Percentiles rank a stretch among this genome's conserved stretches.
Conservation (phyloP, 2,329 filamentous ascomycete genomes). For the Polytolypa hystricis region DNA sequence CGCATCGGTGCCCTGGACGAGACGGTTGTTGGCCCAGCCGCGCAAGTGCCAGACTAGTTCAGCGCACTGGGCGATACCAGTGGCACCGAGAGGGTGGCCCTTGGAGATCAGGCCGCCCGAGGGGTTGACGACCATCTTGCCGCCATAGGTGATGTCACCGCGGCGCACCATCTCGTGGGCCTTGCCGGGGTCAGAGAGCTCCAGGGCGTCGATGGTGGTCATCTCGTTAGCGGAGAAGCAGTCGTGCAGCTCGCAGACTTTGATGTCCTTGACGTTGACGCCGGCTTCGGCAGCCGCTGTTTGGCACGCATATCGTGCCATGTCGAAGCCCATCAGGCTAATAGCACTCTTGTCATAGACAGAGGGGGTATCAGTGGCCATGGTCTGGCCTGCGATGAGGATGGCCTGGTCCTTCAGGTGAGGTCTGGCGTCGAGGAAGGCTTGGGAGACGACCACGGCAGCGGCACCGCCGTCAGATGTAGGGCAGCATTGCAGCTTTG, state of each 20-base stretch:
- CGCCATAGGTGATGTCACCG: slow-evolving; percentile 86
- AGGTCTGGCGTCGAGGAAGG: slow-evolving; percentile 74
- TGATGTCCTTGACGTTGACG: slow-evolving; percentile 54
- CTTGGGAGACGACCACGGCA: slow-evolving; percentile 76
- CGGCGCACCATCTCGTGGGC: slow-evolving; percentile 81
- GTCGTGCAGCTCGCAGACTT: slow-evolving; percentile 88
- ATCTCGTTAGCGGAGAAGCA: slow-evolving; percentile 96
- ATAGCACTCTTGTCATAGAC: slow-evolving; percentile 74
- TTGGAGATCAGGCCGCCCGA: slow-evolving; percentile 93
- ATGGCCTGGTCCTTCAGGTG: slow-evolving; percentile 75
- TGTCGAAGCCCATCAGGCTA: slow-evolving; percentile 80
- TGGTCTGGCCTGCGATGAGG: slow-evolving; percentile 73
- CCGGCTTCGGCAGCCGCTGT: slow-evolving; percentile 61
- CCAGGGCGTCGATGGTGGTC: slow-evolving; percentile 77
- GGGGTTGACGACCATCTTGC: slow-evolving; percentile 74
- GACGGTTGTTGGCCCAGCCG: slow-evolving; percentile 89
- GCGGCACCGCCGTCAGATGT: slow-evolving; percentile 89
- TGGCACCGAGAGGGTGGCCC: slow-evolving; percentile 87
- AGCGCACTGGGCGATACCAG: slow-evolving; percentile 88
- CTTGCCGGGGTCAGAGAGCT: slow-evolving; percentile 65
- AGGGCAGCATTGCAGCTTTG: slow-evolving; percentile 97
- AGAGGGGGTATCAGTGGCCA: slow-evolving; percentile 71
- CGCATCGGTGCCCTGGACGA: slow-evolving; percentile 54
- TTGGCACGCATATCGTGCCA: slow-evolving; percentile 61
- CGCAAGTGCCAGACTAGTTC: slow-evolving; percentile 92